These are phyloP conservation scores for Avena eriantha DNA, from an alignment of 176 grass and related monocot species.

Conservation along the genomic window DNA sequence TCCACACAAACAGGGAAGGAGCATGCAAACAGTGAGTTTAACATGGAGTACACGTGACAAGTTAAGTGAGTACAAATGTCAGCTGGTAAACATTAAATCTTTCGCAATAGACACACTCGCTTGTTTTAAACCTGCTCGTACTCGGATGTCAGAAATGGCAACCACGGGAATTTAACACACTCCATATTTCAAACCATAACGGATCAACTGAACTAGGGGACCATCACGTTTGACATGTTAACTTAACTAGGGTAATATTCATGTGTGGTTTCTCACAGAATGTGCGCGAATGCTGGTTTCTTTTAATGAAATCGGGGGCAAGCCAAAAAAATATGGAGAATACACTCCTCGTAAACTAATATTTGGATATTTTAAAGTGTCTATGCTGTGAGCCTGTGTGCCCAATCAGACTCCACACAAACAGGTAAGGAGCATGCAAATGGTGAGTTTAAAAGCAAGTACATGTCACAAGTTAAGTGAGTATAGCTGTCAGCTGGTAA, in stretches of 20 bases:
- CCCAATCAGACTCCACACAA: constrained; percentile 9
- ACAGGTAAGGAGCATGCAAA: constrained; percentile 20
- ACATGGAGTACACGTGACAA: not conserved
- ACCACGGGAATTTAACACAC: not conserved
- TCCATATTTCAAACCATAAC: constrained; percentile 9
- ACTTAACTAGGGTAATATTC: too few species aligned
- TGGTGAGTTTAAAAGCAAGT: constrained; percentile 1
- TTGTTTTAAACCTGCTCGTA: not conserved
- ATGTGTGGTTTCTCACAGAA: too few species aligned
- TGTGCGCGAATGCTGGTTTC: too few species aligned
- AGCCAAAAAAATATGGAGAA: not conserved
- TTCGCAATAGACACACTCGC: not conserved
- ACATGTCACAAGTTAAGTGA: not conserved
- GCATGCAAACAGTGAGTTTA: constrained; percentile 27
- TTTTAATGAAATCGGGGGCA: too few species aligned
- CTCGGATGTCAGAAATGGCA: not conserved
- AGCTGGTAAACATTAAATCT: not conserved
- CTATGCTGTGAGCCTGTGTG: too few species aligned
- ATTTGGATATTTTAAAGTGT: constrained; percentile 5
- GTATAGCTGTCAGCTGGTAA: not conserved
- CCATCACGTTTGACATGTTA: too few species aligned
- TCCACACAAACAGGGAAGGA: not conserved
- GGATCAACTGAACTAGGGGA: too few species aligned
- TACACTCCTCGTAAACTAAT: not conserved
- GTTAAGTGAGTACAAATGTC: not conserved